These are phyloP conservation scores for Shiraia sp. DNA, from an alignment of 2,329 filamentous ascomycete genomes.

Conservation along the genomic window DNA sequence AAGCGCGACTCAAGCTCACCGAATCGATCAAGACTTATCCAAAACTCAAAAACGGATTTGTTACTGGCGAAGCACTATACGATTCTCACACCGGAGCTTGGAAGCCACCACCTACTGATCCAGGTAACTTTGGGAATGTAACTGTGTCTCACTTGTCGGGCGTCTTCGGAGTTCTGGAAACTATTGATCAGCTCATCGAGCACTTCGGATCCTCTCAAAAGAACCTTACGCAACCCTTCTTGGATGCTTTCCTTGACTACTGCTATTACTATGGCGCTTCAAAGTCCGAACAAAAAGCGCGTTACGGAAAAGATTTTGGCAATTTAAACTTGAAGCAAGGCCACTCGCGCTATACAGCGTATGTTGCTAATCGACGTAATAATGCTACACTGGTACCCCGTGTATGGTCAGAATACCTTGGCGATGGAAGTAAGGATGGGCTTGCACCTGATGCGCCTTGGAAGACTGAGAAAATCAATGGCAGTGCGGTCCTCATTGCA, in stretches of 20 bases:
- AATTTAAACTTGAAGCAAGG: constrained; percentile 57
- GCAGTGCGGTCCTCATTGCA: constrained; percentile 51
- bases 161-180: constrained; percentile 63
- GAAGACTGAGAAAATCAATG: constrained; percentile 47
- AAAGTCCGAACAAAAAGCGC: constrained; percentile 54
- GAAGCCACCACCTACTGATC: constrained; percentile 57
- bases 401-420: constrained; percentile 60
- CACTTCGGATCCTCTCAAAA: constrained; percentile 46
- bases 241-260: constrained; percentile 62
- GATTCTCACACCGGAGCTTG: constrained; percentile 55
- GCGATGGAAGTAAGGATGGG: constrained; percentile 41
- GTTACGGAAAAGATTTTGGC: constrained; percentile 57
- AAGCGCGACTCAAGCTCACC: constrained; percentile 56
- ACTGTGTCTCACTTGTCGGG: constrained; percentile 60
- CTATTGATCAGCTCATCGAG: constrained; percentile 59
- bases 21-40: constrained; percentile 57
- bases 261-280: constrained; percentile 61
- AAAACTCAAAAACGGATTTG: constrained; percentile 61
- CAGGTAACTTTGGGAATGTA: constrained; percentile 56
- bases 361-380: constrained; percentile 49
- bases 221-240: constrained; percentile 55
- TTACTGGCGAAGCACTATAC: constrained; percentile 60
- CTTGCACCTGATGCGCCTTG: constrained; percentile 50
- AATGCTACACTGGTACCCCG: constrained; percentile 55
- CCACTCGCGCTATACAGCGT: constrained; percentile 63